Evolutionary conservation across 345 rosid species (phyloP), one percentile per base, ranked within the genome.

Genomic region (Physaria fendleri): DNA sequence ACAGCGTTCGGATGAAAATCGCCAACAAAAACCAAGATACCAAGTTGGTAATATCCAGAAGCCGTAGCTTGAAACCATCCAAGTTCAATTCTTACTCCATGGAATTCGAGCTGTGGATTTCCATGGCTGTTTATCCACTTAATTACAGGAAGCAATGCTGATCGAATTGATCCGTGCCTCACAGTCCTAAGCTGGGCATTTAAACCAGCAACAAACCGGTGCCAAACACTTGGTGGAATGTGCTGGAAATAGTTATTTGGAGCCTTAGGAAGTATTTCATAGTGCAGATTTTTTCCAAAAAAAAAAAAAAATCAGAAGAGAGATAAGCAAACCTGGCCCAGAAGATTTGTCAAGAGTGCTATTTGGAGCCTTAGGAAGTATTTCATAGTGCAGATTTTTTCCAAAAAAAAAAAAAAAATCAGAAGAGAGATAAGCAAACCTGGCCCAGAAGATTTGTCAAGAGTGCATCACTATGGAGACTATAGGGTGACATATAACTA

Each of bases 11-110:
- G 39, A 59, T 79, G 69, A 74, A 76, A 77, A 69, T 82, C 93
- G 57, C 85, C 86, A 40, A 76, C 71, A 32, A 79, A 80, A 60
- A 85, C 97, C 72, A 93, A 80, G 64, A 89, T 74, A 69, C 99
- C 99, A 59, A 88, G 80, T 65, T 93, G 99, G 82, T 85, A 93
- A 76, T 89, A 89, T 66, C 97, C 97, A 56, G 97, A 93, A 63
- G 99, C 93, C 65, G 97, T 86, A 32, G 95, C 91, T 76, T 93
- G 99, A 76, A 93, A 93, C 99, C 99, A 93, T 43, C 97, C 97
- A 16, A 87, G 79, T 74, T 85, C 95, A 63, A 87, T 68, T 80
- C 82, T 81, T 46, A 84, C 95, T 25, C 93, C 87, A 48, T 88
- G 98, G 58, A 92, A 85, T 62, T 87, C 95, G 61, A 93, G 87